Conservation (phyloP, 805 yeast genomes). For the Wickerhamomyces mucosus region DNA sequence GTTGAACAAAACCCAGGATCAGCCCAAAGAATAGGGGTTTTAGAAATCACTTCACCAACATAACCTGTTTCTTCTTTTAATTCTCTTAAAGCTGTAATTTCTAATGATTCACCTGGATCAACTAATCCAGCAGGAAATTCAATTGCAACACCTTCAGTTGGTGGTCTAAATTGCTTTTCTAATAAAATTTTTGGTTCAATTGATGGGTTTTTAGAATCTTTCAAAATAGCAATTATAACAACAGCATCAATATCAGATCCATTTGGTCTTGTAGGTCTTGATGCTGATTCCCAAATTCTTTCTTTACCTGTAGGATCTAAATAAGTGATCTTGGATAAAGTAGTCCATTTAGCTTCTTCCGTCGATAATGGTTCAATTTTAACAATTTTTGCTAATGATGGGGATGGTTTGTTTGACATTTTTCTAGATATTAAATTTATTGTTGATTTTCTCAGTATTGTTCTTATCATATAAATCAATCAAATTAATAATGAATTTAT, state of each 20-base stretch:
- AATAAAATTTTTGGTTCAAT: conserved; percentile 37
- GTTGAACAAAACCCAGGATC: conserved; percentile 93
- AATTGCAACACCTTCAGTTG: conserved; percentile 77
- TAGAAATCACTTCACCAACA: conserved; percentile 48
- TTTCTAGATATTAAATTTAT: conserved; percentile 1
- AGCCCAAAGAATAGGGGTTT: conserved; percentile 45
- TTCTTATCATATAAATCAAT: conserved; percentile 1
- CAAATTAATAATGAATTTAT: too few species aligned
- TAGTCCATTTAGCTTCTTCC: conserved; percentile 55
- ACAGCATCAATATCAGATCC: conserved; percentile 69
- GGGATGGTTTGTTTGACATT: conserved; percentile 22
- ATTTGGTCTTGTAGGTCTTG: conserved; percentile 26
- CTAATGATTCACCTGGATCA: conserved; percentile 74
- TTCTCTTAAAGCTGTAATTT: conserved; percentile 79
- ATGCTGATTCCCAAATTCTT: conserved; percentile 89
- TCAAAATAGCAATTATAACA: conserved; percentile 71
- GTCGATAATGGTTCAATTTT: conserved; percentile 24
- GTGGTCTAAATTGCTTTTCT: conserved; percentile 91
- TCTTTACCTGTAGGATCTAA: conserved; percentile 59
- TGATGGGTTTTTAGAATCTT: conserved; percentile 29
- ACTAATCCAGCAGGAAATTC: conserved; percentile 95
- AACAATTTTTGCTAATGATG: conserved; percentile 26
- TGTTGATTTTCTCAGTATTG: neutral
- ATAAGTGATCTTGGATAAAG: conserved; percentile 57
- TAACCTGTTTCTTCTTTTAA: conserved; percentile 90